Conservation (phyloP, 768 basidiomycete species). For the Tylopilus felleus region DNA sequence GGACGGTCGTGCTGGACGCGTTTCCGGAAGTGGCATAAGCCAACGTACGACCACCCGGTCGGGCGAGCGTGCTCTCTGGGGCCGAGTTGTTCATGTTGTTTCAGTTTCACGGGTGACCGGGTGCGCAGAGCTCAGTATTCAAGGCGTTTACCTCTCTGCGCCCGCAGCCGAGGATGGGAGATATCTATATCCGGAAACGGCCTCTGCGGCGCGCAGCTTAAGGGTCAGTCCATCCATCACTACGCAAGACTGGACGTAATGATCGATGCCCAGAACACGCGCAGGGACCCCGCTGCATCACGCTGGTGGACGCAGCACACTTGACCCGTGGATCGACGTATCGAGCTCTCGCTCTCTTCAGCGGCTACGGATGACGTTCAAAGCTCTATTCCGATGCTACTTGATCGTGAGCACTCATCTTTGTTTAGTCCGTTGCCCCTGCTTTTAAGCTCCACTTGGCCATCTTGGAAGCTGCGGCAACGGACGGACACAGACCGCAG, state of each 20-base stretch:
- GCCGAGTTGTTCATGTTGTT: background rate
- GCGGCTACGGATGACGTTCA: background rate
- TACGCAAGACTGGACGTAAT: no score
- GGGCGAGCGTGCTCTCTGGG: slow-evolving; percentile 17
- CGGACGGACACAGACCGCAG: background rate
- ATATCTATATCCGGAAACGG: no score
- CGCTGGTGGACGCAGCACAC: no score
- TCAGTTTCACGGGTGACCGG: background rate
- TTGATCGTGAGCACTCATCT: background rate
- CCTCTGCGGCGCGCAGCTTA: background rate
- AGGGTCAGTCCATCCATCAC: no score
- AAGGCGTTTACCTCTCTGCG: background rate
- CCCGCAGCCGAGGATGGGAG: background rate
- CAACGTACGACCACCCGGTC: slow-evolving; percentile 42
- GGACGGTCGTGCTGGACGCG: slow-evolving; percentile 42
- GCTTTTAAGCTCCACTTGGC: background rate
- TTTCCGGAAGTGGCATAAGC: slow-evolving; percentile 54
- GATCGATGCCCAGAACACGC: no score
- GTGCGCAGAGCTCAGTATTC: background rate
- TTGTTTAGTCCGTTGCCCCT: background rate
- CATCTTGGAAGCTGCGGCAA: background rate
- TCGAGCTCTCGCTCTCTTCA: background rate
- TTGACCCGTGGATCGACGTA: no score
- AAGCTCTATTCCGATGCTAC: background rate
- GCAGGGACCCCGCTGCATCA: no score